Evolutionary conservation across 495 filamentous ascomycete genomes (phyloP), one percentile per base, ranked within the genome.

Genomic region (Penicillium goetzii): DNA sequence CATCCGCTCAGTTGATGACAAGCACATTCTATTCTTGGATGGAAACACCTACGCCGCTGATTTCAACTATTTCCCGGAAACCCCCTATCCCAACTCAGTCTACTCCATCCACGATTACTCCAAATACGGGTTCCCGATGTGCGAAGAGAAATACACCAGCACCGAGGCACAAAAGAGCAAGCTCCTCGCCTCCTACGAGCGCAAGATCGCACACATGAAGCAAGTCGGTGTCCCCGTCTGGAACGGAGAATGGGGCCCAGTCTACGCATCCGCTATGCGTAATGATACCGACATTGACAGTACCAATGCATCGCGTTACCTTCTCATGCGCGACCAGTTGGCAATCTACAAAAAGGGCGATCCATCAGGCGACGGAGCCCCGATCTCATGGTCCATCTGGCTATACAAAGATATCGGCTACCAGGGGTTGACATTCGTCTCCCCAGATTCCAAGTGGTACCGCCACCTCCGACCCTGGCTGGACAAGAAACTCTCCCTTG

Each of bases 101-200:
- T 47, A 47, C 43, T 47, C 43, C 10, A 47, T 47, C 43, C 43
- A 47, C 43, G 43, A 47, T 5, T 47, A 47, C 43, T 47, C 43
- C 9, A 47, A 47, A 47, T 47, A 47, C 43, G 43, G 43, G 3
- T 47, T 47, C 11, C 43, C 43, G 7, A 23, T 11, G 4, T 47
- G 43, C 43, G 43, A 47, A 4, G 43, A 47, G 12, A 47, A 5
- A n/a, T 47, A 47, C 43, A 47, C 43, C 10, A 9, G 43, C 43
- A 47, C 43, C 9, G 43, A 47, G 19, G 25, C 43, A 21, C 43
- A 47, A 25, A 23, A 47, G 11, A n/a, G 19, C 43, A 47, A 47
- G 10, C 43, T 47, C 19, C 43, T 47, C 43, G 43, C 43, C 21
- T 47, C 43, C 3, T 47, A 47, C 19, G 43, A 47, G 43, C 43